These are phyloP conservation scores for Odonthalia washingtoniensis DNA, from an alignment of 31 red algal genomes.

Conservation along the genomic window DNA sequence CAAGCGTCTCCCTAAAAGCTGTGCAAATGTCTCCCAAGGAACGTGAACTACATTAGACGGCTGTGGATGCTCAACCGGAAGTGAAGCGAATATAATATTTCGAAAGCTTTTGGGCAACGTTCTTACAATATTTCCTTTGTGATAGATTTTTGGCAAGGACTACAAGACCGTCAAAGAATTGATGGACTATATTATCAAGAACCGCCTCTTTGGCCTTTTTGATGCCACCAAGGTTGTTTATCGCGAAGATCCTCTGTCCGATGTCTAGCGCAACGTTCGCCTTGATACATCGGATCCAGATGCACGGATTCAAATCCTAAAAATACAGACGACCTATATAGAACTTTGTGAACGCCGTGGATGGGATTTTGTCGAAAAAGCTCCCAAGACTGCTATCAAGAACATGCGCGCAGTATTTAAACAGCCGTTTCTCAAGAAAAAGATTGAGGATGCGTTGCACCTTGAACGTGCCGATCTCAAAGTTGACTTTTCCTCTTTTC, in stretches of 20 bases:
- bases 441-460: background rate
- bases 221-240: background rate
- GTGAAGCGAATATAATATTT: background rate
- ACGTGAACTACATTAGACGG: slow-evolving; percentile 7
- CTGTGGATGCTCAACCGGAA: slow-evolving; percentile 3
- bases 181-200: slow-evolving; percentile 25
- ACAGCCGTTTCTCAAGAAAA: background rate
- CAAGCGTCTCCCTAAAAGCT: slow-evolving; percentile 6
- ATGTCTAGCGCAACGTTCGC: slow-evolving; percentile 10
- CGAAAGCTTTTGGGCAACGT: background rate
- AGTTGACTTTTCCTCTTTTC: background rate
- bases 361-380: slow-evolving; percentile 18
- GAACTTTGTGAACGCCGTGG: background rate
- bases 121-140: slow-evolving; percentile 7
- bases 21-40: slow-evolving; percentile 19
- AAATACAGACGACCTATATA: background rate
- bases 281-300: slow-evolving; percentile 36
- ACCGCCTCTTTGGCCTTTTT: background rate
- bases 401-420: background rate
- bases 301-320: slow-evolving; percentile 35
- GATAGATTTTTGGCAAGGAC: slow-evolving; percentile 1
- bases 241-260: background rate
- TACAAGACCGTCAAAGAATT: background rate
- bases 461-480: background rate
- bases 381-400: slow-evolving; percentile 1